Evolutionary conservation across 139 green algal species (phyloP).

Genomic region (Coelastrella sp.): DNA sequence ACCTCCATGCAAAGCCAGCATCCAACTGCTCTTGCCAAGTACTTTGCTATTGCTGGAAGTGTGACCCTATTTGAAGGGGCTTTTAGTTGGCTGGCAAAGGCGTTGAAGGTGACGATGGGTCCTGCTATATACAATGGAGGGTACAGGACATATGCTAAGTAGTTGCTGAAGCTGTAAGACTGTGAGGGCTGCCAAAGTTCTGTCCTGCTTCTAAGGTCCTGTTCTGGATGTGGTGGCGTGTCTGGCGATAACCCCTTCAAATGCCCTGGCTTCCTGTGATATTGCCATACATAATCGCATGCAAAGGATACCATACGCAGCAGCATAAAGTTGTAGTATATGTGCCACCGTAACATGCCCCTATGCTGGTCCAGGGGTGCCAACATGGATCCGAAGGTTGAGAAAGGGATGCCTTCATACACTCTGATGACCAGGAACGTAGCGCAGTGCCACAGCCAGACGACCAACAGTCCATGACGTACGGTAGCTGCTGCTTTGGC

Average conservation of each 20-base stretch:
- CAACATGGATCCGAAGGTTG: conserved; percentile 42
- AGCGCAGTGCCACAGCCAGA: conserved; percentile 69
- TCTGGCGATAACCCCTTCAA: conserved; percentile 35
- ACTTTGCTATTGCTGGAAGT: conserved; percentile 52
- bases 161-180: conserved; percentile 62
- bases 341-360: conserved; percentile 88
- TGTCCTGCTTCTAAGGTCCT: conserved; percentile 16
- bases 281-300: conserved; percentile 84
- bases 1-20: conserved; percentile 79
- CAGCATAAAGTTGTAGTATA: conserved; percentile 90
- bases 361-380: conserved; percentile 68
- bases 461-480: conserved; percentile 36
- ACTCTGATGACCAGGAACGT: conserved; percentile 65
- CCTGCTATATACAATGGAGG: conserved; percentile 94
- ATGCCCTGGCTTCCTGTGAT: background rate
- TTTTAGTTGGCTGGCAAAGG: conserved; percentile 83
- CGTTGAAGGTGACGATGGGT: conserved; percentile 88
- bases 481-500: conserved; percentile 11
- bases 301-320: conserved; percentile 89
- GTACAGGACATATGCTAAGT: conserved; percentile 87
- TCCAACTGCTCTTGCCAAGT: conserved; percentile 60
- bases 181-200: conserved; percentile 8
- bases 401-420: conserved; percentile 62
- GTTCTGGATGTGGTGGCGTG: conserved; percentile 18
- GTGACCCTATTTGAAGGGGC: conserved; percentile 8